Conservation (phyloP, 176 grass and related monocot species). For the Ananas comosus region DNA sequence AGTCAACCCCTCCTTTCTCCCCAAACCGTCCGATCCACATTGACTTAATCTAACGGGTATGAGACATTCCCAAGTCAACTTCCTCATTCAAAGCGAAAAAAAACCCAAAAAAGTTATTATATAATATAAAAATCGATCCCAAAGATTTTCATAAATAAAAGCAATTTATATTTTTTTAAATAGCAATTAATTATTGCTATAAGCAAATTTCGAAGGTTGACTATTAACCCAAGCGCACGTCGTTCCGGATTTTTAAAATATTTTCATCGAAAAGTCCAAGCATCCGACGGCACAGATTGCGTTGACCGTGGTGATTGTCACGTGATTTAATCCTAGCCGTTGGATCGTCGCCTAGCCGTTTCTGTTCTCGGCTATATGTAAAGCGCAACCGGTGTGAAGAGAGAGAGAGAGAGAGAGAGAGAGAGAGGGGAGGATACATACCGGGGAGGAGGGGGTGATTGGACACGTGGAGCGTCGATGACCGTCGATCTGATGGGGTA, state of each 20-base stretch:
- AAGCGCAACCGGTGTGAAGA: too few species aligned
- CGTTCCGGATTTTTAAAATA: not conserved
- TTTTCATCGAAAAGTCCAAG: slow-evolving; percentile 29
- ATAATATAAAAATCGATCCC: too few species aligned
- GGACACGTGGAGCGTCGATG: slow-evolving; percentile 27
- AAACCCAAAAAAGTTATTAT: not conserved
- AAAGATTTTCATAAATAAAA: too few species aligned
- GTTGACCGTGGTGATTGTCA: not conserved
- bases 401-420: too few species aligned
- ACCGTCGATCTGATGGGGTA: slow-evolving; percentile 62
- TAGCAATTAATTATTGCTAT: too few species aligned
- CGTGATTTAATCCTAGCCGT: not conserved
- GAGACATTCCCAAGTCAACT: not conserved
- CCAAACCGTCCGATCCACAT: not conserved
- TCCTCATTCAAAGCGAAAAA: not conserved
- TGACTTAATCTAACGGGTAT: not conserved
- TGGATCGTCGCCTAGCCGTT: too few species aligned
- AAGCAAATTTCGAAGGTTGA: too few species aligned
- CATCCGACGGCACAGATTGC: slow-evolving; percentile 24
- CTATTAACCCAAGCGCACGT: too few species aligned
- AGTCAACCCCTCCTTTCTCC: not conserved
- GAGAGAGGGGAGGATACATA: too few species aligned
- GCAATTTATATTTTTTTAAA: too few species aligned
- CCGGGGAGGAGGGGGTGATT: not conserved
- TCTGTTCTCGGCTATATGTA: too few species aligned